phyloP scores from a whole-genome alignment of 371 early-diverging fungal species.

The Mortierella sp. region DNA sequence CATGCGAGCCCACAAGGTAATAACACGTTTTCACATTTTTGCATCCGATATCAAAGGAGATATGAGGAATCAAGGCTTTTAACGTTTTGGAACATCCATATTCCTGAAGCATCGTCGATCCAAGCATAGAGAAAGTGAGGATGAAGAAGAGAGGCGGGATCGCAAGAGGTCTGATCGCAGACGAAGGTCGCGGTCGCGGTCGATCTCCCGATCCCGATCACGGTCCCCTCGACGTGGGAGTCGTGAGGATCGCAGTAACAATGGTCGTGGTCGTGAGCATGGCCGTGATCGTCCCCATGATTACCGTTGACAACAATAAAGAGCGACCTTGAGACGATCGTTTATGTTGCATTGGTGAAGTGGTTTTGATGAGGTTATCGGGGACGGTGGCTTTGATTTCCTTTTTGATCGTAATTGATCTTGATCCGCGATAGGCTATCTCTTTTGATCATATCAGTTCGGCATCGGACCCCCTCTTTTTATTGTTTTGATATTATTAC shows the following conservation, averaged over 20 bases:
- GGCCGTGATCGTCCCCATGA: slow-evolving; percentile 2
- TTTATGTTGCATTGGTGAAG: too few relatives aligned
- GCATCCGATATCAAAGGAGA: neutral
- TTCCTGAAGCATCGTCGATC: slow-evolving; percentile 10
- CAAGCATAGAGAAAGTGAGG: slow-evolving; percentile 15
- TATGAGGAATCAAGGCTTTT: neutral
- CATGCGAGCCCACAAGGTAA: slow-evolving; percentile 50
- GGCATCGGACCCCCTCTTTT: too few relatives aligned
- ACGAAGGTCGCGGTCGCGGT: slow-evolving; percentile 13
- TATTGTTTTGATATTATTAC: too few relatives aligned
- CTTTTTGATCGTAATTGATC: too few relatives aligned
- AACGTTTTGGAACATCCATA: neutral
- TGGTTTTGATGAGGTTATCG: too few relatives aligned
- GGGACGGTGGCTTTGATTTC: too few relatives aligned
- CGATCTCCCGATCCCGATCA: slow-evolving; percentile 17
- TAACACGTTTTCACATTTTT: too few relatives aligned
- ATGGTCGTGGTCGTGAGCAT: neutral
- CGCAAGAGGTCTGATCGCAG: slow-evolving; percentile 9
- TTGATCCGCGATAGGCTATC: too few relatives aligned
- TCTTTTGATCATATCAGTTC: too few relatives aligned
- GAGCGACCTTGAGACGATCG: too few relatives aligned
- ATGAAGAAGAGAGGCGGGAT: slow-evolving; percentile 6
- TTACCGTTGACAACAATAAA: too few relatives aligned
- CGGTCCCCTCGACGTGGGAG: slow-evolving; percentile 4
- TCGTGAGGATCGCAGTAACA: neutral